phyloP scores from a whole-genome alignment of 352 stramenopile genomes.

The Phytophthora pisi region DNA sequence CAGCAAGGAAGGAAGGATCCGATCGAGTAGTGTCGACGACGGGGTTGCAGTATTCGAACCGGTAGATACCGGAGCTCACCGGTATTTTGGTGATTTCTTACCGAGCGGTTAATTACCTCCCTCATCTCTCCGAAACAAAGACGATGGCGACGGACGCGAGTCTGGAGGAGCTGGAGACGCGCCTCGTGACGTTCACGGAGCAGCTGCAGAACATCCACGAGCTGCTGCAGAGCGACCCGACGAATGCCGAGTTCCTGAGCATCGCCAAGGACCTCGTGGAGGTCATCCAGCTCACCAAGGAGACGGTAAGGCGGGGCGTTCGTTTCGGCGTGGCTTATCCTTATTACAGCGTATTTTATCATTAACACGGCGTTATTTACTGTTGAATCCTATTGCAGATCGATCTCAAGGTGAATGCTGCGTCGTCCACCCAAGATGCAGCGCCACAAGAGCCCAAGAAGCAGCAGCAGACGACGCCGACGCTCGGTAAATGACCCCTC shows the following conservation, averaged over 20 bases:
- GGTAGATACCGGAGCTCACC: too few species aligned
- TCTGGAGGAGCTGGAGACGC: conserved; percentile 77
- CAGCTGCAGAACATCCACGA: conserved; percentile 85
- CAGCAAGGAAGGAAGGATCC: neutral
- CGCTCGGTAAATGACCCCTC: conserved; percentile 19
- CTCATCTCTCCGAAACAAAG: neutral
- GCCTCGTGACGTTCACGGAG: conserved; percentile 77
- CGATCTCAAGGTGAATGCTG: conserved; percentile 38
- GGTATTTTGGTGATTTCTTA: neutral
- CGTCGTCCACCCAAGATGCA: neutral
- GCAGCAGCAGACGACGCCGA: neutral
- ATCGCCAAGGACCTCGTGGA: conserved; percentile 85
- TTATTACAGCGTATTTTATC: neutral
- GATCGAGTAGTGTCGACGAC: neutral
- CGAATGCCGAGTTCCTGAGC: conserved; percentile 73
- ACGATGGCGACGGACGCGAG: conserved; percentile 41
- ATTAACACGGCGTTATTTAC: conserved; percentile 14
- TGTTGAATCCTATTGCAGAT: conserved; percentile 25
- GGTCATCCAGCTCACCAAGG: conserved; percentile 85
- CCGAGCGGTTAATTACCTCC: too few species aligned
- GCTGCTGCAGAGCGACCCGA: conserved; percentile 71
- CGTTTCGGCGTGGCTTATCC: neutral
- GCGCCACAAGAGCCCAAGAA: conserved; percentile 6
- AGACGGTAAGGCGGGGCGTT: conserved; percentile 52
- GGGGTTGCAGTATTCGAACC: neutral